Evolutionary conservation across 306 rosid species (phyloP), one percentile per base, ranked within the genome.

Genomic region (Oemleria cerasiformis): DNA sequence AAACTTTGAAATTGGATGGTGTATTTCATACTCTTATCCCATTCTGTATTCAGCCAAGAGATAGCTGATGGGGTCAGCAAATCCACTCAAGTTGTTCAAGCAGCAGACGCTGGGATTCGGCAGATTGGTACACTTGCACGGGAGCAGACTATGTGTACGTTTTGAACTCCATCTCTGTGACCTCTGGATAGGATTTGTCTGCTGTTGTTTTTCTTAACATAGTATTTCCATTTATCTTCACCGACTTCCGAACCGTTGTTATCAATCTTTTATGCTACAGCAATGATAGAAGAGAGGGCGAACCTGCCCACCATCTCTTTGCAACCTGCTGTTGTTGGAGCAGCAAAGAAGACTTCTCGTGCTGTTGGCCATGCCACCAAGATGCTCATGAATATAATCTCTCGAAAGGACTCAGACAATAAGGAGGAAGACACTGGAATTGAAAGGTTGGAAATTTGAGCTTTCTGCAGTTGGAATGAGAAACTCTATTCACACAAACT

Each of bases 201-300:
- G 40, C 25, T 42, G 43, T 3, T 0, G 8, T 16, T 23, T 30
- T 70, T 47, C 23, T 56, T 21, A 15, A n/a, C 14, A 4, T 14
- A 5, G 64, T 6, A 34, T 51, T 42, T 21, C n/a, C 15, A 21
- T 55, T 23, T n/a, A 61, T 8, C 25, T 41, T 30, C 25, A 9
- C 25, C 11, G 38, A 63, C 9, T 64, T 70, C 41, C 16, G 9
- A 53, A 54, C 21, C 25, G 20, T 50, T 63, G 12, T 54, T 14
- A 39, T 6, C 19, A 17, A 39, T 38, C 5, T 54, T 23, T 71
- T 68, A 50, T 77, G 78, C 56, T 75, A 9, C 89, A 91, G 99
- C 97, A 23, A 87, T 94, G 90, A 94, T 94, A 74, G 76, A 89
- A 78, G 99, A 91, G 86, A 91, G 99, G 74, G 99, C 97, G 17